These are phyloP conservation scores for Aspergillus pseudonomiae DNA, from an alignment of 2,329 filamentous ascomycete genomes.

Conservation along the genomic window DNA sequence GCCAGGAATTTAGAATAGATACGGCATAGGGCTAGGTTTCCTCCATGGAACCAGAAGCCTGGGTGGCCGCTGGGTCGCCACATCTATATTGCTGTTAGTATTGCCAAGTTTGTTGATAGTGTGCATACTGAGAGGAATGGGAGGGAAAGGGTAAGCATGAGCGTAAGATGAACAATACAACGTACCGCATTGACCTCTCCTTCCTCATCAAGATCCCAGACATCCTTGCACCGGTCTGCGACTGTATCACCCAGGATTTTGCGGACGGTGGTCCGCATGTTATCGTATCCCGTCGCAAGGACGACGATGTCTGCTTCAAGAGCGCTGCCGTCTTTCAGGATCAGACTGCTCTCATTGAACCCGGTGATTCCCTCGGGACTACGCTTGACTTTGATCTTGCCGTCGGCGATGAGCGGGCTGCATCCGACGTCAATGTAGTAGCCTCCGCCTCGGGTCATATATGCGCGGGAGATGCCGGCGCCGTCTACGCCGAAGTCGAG, in stretches of 20 bases:
- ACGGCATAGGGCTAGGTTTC: conserved; percentile 65
- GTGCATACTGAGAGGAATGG: neutral
- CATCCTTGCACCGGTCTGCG: conserved; percentile 58
- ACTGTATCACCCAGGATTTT: conserved; percentile 64
- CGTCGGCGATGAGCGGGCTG: conserved; percentile 57
- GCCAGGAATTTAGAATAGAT: conserved; percentile 60
- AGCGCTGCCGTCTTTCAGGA: conserved; percentile 58
- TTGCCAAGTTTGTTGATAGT: too few species aligned
- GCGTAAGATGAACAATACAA: neutral
- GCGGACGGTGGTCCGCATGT: conserved; percentile 67
- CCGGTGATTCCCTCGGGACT: conserved; percentile 56
- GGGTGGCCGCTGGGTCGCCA: conserved; percentile 65
- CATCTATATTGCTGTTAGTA: conserved; percentile 20
- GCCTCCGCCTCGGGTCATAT: conserved; percentile 55
- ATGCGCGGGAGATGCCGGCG: conserved; percentile 47
- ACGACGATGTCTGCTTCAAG: conserved; percentile 66
- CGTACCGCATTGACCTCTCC: conserved; percentile 55
- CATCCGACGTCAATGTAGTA: conserved; percentile 64
- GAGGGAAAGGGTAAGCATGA: neutral
- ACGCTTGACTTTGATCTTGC: conserved; percentile 64
- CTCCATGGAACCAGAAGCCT: conserved; percentile 68
- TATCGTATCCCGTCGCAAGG: conserved; percentile 66
- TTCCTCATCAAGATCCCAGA: conserved; percentile 64
- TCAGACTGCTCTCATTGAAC: conserved; percentile 51
- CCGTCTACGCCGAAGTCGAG: conserved; percentile 45